Evolutionary conservation across 495 filamentous ascomycete species (phyloP).

Genomic region (Melanomma pulvis-pyrius): DNA sequence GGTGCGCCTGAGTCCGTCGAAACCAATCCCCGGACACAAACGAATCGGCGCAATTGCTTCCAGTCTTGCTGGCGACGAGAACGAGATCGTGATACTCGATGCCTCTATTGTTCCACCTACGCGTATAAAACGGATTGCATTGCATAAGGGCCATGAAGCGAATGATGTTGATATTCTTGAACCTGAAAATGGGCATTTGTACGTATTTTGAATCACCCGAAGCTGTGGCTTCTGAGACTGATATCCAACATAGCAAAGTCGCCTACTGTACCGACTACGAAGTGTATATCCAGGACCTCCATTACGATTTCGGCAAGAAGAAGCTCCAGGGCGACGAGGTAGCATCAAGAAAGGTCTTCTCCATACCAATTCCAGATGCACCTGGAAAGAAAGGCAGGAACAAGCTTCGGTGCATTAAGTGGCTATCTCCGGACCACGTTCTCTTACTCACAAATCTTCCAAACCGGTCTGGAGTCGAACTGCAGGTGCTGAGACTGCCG

Average conservation of each 20-base stretch:
- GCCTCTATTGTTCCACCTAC: conserved; percentile 54
- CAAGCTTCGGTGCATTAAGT: conserved; percentile 57
- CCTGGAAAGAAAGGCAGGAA: conserved; percentile 41
- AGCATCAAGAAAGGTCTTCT: conserved; percentile 63
- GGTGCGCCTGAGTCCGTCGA: conserved; percentile 64
- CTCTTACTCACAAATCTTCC: conserved; percentile 50
- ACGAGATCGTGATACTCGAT: conserved; percentile 80
- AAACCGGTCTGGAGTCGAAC: conserved; percentile 64
- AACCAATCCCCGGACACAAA: conserved; percentile 39
- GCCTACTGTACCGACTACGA: conserved; percentile 82
- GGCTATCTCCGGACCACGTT: conserved; percentile 60
- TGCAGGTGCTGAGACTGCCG: conserved; percentile 41
- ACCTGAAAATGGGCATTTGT: conserved; percentile 58
- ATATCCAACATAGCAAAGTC: conserved; percentile 47
- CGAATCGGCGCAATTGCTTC: conserved; percentile 76
- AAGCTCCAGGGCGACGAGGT: conserved; percentile 51
- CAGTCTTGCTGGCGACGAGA: conserved; percentile 67
- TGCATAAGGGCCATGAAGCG: conserved; percentile 66
- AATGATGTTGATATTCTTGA: conserved; percentile 79
- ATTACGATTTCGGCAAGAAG: conserved; percentile 52
- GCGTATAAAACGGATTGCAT: conserved; percentile 65
- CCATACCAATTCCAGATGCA: conserved; percentile 58
- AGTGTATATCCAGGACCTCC: conserved; percentile 61
- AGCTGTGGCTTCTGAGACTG: background rate
- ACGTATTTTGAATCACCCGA: background rate